phyloP scores from a whole-genome alignment of 305 asterid genomes.

The Fraxinus platypoda region DNA sequence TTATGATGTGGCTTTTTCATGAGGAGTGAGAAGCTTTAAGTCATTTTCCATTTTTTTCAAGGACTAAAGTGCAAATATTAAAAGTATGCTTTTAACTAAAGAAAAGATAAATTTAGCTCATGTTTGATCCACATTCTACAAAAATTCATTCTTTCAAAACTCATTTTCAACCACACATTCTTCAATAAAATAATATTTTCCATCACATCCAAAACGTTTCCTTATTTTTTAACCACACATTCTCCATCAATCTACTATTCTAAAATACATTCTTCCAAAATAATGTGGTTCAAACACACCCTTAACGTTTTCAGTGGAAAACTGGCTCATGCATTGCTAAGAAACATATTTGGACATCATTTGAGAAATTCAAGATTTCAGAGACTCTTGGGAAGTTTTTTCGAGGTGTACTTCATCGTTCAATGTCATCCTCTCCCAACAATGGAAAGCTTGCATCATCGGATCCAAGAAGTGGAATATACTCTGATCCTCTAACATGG shows the following conservation, averaged over 20 bases:
- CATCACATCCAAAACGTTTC: too few relatives aligned
- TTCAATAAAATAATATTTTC: too few relatives aligned
- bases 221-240: too few relatives aligned
- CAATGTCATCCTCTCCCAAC: slow-evolving; percentile 46
- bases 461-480: slow-evolving; percentile 68
- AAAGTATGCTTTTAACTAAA: neutral
- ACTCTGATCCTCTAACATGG: slow-evolving; percentile 91
- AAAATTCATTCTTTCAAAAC: too few relatives aligned
- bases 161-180: too few relatives aligned
- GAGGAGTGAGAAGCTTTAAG: neutral
- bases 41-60: neutral
- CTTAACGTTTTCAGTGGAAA: neutral
- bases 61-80: neutral
- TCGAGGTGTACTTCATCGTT: slow-evolving; percentile 25
- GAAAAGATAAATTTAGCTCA: too few relatives aligned
- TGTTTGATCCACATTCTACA: too few relatives aligned
- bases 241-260: too few relatives aligned
- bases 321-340: neutral
- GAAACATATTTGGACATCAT: neutral
- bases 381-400: neutral
- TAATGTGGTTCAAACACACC: too few relatives aligned
- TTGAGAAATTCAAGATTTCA: neutral
- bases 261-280: too few relatives aligned
- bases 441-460: slow-evolving; percentile 51
- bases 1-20: neutral